Percentiles rank a stretch among this genome's conserved stretches.
Evolutionary conservation across 2,329 filamentous ascomycete species (phyloP).

Genomic region (Thelonectria rubi): DNA sequence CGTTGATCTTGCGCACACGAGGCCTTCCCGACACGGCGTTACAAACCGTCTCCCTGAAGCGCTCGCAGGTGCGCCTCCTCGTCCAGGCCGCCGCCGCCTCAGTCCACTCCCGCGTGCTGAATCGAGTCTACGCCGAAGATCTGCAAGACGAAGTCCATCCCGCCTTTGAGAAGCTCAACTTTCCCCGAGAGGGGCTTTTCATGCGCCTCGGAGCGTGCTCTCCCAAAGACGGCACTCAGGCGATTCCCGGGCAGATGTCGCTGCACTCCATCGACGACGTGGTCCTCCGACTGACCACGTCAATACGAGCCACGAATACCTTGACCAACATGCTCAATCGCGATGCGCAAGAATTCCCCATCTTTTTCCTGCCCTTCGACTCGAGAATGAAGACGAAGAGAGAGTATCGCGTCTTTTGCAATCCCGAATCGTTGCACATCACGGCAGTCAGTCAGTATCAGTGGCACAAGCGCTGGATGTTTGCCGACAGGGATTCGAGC

Average conservation of each 20-base stretch:
- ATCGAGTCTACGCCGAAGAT: constrained; percentile 46
- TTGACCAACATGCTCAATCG: constrained; percentile 42
- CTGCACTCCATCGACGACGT: constrained; percentile 47
- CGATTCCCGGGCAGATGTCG: constrained; percentile 30
- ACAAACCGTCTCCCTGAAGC: constrained; percentile 45
- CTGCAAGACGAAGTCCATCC: constrained; percentile 44
- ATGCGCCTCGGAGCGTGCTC: constrained; percentile 14
- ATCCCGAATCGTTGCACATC: constrained; percentile 1
- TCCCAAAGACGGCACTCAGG: constrained; percentile 12
- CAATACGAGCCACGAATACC: constrained; percentile 45
- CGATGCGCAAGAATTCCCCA: neutral
- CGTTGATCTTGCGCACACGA: constrained; percentile 50
- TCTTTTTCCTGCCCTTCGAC: constrained; percentile 13
- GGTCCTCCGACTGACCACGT: constrained; percentile 51
- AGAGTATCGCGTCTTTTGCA: constrained; percentile 13
- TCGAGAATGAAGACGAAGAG: neutral
- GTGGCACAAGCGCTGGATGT: constrained; percentile 17
- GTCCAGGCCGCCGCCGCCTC: constrained; percentile 43
- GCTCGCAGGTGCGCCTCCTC: constrained; percentile 43
- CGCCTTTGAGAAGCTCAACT: constrained; percentile 1
- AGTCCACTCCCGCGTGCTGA: constrained; percentile 43
- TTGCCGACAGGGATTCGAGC: constrained; percentile 9
- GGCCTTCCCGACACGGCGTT: constrained; percentile 33
- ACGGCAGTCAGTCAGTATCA: constrained; percentile 14
- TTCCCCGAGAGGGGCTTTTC: constrained; percentile 6